Base-by-base conservation (phyloP, 164 flowering plant genomes). In the Nymphaea thermarum region DNA sequence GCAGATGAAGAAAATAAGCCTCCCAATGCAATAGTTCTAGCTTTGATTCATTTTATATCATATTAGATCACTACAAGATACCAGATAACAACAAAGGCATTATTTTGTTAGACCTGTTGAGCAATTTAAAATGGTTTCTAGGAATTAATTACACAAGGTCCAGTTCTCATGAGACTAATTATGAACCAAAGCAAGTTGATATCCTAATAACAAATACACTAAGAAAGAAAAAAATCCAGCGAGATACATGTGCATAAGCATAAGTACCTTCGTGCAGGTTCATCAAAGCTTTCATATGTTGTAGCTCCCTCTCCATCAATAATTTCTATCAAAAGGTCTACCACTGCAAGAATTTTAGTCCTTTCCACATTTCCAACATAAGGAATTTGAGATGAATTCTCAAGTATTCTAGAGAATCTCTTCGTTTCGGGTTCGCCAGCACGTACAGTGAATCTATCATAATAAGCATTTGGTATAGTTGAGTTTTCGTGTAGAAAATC, bases 241-340 rank as follows among this genome's bases (percentile, higher is more conserved):
- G 7, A 12, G 55, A 47, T 6, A 47, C 55, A 47, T 7, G 2
- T 6, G 55, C 55, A 47, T 47, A 3, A 47, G 11, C 12, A 12
- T 47, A 74, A 64, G 47, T 92, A 95, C 99, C 99, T 92, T 78
- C 82, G 78, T 14, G 93, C 98, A 70, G 97, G 82, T 75, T 81
- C 93, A 86, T 95, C 99, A 69, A 95, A 88, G 77, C 89, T 84
- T 74, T 70, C 84, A 79, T 90, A 95, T 60, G 79, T 82, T 75
- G 96, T 88, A 76, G 79, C 68, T 67, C 78, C 67, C 16, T 79
- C 66, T 57, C 79, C 68, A 75, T 77, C 77, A 76, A 82, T 80
- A 68, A 95, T 65, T 83, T 95, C 99, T 64, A 71, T 74, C 5
- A 92, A 78, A 79, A 92, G 87, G 82, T 92, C 93, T 53, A 82